These are phyloP conservation scores for Apiotrichum domesticum DNA, from an alignment of 1,284 basidiomycete species.

Conservation along the genomic window DNA sequence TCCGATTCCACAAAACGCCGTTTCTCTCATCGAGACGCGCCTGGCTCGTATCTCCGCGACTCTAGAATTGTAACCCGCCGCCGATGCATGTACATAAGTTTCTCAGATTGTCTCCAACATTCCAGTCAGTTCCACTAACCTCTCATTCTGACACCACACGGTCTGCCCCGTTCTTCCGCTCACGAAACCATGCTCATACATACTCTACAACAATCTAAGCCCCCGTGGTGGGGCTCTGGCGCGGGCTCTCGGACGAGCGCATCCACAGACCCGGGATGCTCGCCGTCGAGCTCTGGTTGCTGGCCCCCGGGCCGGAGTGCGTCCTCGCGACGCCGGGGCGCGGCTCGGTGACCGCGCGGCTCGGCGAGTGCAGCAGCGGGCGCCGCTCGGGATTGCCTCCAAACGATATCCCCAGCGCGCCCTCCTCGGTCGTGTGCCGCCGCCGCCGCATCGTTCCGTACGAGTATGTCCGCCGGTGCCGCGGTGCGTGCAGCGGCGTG, in stretches of 20 bases:
- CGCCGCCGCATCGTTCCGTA: constrained; percentile 4
- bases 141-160: no score
- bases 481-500: constrained; percentile 12
- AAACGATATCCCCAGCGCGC: not conserved
- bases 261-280: not conserved
- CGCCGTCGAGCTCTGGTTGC: not conserved
- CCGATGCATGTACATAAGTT: no score
- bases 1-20: no score
- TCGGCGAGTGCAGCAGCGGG: not conserved
- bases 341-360: not conserved
- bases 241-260: not conserved
- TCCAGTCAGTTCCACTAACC: no score
- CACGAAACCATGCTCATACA: no score
- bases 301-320: not conserved
- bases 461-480: constrained; percentile 10
- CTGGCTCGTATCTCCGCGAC: no score
- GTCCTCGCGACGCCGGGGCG: not conserved
- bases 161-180: no score
- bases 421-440: not conserved
- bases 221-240: not conserved
- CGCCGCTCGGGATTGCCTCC: not conserved
- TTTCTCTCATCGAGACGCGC: no score
- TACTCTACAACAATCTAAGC: no score
- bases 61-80: no score
- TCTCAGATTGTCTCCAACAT: no score